Conservation (phyloP, 2,329 filamentous ascomycete genomes). For the Aspergillus arachidicola region DNA sequence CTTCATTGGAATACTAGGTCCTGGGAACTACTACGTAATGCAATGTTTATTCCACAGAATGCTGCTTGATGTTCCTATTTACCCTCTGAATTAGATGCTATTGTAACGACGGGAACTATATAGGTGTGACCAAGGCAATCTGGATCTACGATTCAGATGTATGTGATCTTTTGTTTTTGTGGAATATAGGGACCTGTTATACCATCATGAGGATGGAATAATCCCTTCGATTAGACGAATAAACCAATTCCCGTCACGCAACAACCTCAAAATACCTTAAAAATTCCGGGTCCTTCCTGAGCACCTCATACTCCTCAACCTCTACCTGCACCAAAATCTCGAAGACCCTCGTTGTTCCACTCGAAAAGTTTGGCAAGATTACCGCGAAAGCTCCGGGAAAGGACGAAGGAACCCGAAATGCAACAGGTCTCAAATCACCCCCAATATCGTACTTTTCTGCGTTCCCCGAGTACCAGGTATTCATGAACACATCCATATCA, state of each 20-base stretch:
- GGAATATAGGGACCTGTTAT: background rate
- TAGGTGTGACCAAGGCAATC: too few relatives aligned
- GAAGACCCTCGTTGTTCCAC: constrained; percentile 11
- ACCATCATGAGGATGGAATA: background rate
- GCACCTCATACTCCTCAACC: constrained; percentile 16
- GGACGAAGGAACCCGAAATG: constrained; percentile 15
- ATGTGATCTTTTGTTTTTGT: too few relatives aligned
- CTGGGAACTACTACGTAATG: background rate
- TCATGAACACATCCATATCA: constrained; percentile 28
- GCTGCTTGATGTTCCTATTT: background rate
- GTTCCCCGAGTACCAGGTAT: constrained; percentile 25
- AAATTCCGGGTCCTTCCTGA: constrained; percentile 21
- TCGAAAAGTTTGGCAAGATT: constrained; percentile 23
- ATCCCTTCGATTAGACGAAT: background rate
- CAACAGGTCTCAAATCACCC: constrained; percentile 14
- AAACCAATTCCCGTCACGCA: constrained; percentile 4
- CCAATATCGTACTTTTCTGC: constrained; percentile 27
- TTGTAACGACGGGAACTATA: too few relatives aligned
- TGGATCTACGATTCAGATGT: too few relatives aligned
- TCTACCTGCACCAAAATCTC: constrained; percentile 24
- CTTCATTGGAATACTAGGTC: too few relatives aligned
- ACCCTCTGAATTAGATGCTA: background rate
- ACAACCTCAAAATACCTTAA: constrained; percentile 24
- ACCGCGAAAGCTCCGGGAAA: constrained; percentile 17
- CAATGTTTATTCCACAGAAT: background rate